A percentile compares a stretch with the other conserved stretches of the same genome.
Conservation (phyloP, 176 grass and related monocot genomes). For the Urochloa ruziziensis region DNA sequence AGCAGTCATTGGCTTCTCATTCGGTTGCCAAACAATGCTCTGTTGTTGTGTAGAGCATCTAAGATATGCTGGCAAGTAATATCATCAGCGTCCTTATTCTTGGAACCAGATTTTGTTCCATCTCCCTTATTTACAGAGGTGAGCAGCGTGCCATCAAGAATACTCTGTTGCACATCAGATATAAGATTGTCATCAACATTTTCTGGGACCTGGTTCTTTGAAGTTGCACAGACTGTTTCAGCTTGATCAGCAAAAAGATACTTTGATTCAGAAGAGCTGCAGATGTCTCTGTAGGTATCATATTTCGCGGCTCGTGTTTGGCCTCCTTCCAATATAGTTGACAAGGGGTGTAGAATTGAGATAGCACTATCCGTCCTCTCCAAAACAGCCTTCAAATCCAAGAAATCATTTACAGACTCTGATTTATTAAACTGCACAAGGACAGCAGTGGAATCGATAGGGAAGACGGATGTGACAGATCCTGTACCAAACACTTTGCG, state of each 20-base stretch:
- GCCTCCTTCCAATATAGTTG: conserved; percentile 80
- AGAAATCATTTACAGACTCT: conserved; percentile 71
- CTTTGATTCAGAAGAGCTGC: conserved; percentile 56
- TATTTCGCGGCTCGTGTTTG: conserved; percentile 68
- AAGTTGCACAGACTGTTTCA: conserved; percentile 53
- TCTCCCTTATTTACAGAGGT: background rate
- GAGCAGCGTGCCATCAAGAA: background rate
- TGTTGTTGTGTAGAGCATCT: conserved; percentile 34
- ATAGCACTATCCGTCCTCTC: conserved; percentile 59
- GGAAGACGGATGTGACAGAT: conserved; percentile 62
- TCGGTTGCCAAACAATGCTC: conserved; percentile 19
- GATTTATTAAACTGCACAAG: conserved; percentile 76
- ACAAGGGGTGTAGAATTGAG: conserved; percentile 74
- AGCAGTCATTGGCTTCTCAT: conserved; percentile 16
- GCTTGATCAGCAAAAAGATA: conserved; percentile 86
- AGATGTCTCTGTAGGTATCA: conserved; percentile 79
- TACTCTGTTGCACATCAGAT: background rate
- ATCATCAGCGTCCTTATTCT: conserved; percentile 17
- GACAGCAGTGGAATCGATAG: conserved; percentile 66
- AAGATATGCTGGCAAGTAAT: conserved; percentile 49
- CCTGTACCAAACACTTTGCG: conserved; percentile 69
- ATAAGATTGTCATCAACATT: conserved; percentile 9
- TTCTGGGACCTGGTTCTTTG: conserved; percentile 24
- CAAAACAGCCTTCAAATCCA: conserved; percentile 68
- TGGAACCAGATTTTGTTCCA: conserved; percentile 3